Evolutionary conservation across 768 basidiomycete species (phyloP), one percentile per base, ranked within the genome.

Genomic region (Neoboletus subvelutipes): DNA sequence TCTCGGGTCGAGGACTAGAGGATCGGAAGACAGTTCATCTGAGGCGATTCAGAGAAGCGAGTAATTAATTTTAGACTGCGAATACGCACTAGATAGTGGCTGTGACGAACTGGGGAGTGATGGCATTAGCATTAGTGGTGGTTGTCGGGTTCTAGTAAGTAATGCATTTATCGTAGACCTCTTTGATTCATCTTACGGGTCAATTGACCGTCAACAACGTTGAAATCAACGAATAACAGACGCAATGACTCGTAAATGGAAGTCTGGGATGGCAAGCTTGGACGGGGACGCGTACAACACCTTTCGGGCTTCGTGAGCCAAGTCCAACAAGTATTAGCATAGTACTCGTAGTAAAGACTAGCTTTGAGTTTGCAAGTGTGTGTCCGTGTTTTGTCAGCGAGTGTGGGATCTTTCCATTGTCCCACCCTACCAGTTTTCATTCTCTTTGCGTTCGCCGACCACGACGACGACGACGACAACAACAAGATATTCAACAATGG

Each of bases 401-500:
- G 34, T 43, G 42, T 34, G 46, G 42, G 43, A 52, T 53, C 31
- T 1, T 39, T 40, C 20, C 45, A 24, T 47, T 11, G 45, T 17
- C 15, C 9, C 41, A 15, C 15, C 8, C 18, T 18, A 29, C 10
- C 18, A 0, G 42, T 26, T 37, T 64, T 52, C 33, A 6, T 46
- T 45, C 24, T 50, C 31, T 56, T 45, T 15, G 24, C 45, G 24
- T 36, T 57, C 51, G 22, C 33, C 49, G 41, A 57, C 61, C 37
- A 50, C 63, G 51, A 54, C 63, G 48, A 58, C 62, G 50, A 54
- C 59, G 28, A 5, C 28, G 28, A 28, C 28, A 28, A 50, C 70
- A 66, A 66, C 26, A 72, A 68, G 57, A 54, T 52, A 64, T 48
- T 63, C 77, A 77, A 73, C 71, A 67, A 80, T 80, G 78, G 78